These are phyloP conservation scores for Mucor indicus DNA, from an alignment of 371 early-diverging fungal genomes.

Conservation along the genomic window DNA sequence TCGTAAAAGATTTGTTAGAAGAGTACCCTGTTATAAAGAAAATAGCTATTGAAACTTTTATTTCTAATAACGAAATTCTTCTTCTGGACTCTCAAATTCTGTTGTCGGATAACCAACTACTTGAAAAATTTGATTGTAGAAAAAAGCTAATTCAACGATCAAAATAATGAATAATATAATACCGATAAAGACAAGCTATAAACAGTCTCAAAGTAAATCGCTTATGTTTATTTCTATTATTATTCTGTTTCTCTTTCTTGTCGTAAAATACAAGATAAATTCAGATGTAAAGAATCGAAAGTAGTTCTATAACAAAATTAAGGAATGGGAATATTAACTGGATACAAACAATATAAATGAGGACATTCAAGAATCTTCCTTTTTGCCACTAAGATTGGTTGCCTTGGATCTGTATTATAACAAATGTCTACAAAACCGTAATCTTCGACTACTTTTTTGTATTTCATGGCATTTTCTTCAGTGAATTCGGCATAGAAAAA, in stretches of 20 bases:
- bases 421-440: conserved; percentile 8
- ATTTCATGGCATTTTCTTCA: conserved; percentile 7
- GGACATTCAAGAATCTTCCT: conserved; percentile 4
- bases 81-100: conserved; percentile 4
- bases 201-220: conserved; percentile 11
- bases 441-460: background rate
- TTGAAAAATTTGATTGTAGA: background rate
- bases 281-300: no score
- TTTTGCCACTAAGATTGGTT: conserved; percentile 9
- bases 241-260: no score
- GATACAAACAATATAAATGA: conserved; percentile 4
- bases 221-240: no score
- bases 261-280: no score
- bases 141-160: conserved; percentile 1
- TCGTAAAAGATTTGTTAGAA: conserved; percentile 9
- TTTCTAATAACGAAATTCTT: conserved; percentile 5
- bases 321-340: background rate
- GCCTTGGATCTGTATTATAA: conserved; percentile 9
- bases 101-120: conserved; percentile 3
- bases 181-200: conserved; percentile 9
- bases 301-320: background rate
- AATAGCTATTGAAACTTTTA: conserved; percentile 5
- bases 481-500: conserved; percentile 12
- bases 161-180: no score
- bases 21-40: conserved; percentile 4